Base-by-base conservation (phyloP, 805 yeast species). In the Crinitomyces ghanaensis region DNA sequence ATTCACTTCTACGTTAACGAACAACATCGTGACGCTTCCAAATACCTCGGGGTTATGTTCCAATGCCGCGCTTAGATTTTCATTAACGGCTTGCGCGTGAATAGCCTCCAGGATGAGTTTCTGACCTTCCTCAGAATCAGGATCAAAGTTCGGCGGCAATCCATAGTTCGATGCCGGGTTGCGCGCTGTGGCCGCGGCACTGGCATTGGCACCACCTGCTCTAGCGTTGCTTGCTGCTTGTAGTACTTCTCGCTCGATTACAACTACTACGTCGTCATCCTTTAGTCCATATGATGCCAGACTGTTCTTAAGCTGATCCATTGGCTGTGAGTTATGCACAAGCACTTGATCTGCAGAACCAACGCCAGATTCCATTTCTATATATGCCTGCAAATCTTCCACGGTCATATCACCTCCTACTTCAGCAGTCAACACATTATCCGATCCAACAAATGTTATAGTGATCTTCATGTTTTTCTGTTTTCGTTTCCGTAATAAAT, bases 11-110 rank as follows among this genome's bases (percentile, higher is more conserved):
- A 84, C 65, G 36, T 74, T 66, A 11, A 91, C 74, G 56, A 77
- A 88, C 25, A 91, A 66, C 95, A 91, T 85, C 20, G 71, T 70
- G 3, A 88, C 93, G 0, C 68, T 57, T 0, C 85, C 77, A 58
- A 91, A 91, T 23, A 81, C 68, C 53, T 91, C 99, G 0, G 99
- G 98, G 4, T 88, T 73, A 34, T 77, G 74, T 38, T 86, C 96
- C 52, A 75, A 65, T 0, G 98, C 97, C 42, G 72, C 65, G 29
- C 72, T 66, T 63, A 80, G 62, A 50, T 84, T 83, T 41, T 83
- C 93, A 39, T 83, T 82, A 30, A 88, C 75, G 26, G 75, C 81
- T 45, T 72, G 72, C 45, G 74, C 77, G 39, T 74, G 70, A 35
- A 77, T 77, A 34, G 77, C 47, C 45, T 82, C 88, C 49, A 74